Evolutionary conservation across 1,284 basidiomycete species (phyloP), one percentile per base, ranked within the genome.

Genomic region (Cryptococcus hybrid): DNA sequence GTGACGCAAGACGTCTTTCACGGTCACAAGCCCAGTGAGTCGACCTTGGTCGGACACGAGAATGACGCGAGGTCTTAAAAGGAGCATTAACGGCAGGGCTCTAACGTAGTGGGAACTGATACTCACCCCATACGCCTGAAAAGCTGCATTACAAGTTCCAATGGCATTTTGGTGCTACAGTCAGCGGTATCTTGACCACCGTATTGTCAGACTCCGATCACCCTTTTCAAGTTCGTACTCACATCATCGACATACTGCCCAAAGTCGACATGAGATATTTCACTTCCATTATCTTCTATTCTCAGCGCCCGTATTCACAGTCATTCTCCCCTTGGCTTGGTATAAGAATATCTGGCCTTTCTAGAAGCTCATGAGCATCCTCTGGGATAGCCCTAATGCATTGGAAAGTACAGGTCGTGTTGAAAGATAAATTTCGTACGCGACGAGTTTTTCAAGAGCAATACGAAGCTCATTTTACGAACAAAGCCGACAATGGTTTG

Each of bases 91-190:
- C 47, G 45, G 57, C 39, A 58, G 51, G 12, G 40, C 37, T 37
- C 6, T 3, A 30, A 39, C 24, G n/a, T 37, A 36, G 4, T 18
- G 52, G 36, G 42, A 54, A 44, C 51, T 35, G 13, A 13, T 7
- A 83, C 89, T 64, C 70, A 93, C 93, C 95, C 94, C 87, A 97
- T 89, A 51, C 91, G 84, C 68, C 93, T 90, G 82, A 97, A 97
- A 34, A 97, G 79, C 73, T 96, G 90, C 87, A 97, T 92, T 9
- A 95, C 92, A 56, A 97, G 94, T 77, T 99, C 95, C 44, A 99
- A 81, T 1, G 93, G 92, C 60, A 97, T 84, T 64, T 89, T 1
- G 92, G 89, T 15, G 91, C 89, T 2, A 97, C 94, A 0, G 88
- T 91, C 59, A 99, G 83, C 1, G 94, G 92, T 0, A 91, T 95